Evolutionary conservation across 169 alveolate genomes (phyloP).

Genomic region (Plasmodium ovale): DNA sequence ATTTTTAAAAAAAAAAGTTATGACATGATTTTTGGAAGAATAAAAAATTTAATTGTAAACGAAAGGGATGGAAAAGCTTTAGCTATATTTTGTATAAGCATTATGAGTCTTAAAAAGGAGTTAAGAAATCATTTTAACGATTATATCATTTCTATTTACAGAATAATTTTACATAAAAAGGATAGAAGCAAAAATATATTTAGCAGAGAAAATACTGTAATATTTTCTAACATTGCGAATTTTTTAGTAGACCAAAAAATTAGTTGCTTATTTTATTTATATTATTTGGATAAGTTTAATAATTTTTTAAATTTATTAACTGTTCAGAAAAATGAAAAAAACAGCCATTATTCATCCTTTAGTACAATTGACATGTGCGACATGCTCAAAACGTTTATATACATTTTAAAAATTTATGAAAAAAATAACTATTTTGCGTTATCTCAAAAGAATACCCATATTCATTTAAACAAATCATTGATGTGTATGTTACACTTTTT

Average conservation of each 20-base stretch:
- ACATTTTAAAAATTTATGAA: slow-evolving; percentile 21
- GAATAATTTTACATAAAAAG: slow-evolving; percentile 43
- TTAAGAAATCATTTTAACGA: slow-evolving; percentile 7
- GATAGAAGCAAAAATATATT: not conserved
- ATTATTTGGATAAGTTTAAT: slow-evolving; percentile 37
- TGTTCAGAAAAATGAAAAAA: slow-evolving; percentile 31
- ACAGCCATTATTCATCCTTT: not conserved
- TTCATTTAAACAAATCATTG: slow-evolving; percentile 2
- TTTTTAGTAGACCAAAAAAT: slow-evolving; percentile 45
- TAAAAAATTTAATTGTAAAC: slow-evolving; percentile 30
- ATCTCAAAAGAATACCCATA: not conserved
- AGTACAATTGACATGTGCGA: slow-evolving; percentile 50
- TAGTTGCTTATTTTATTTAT: slow-evolving; percentile 59
- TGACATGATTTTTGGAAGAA: slow-evolving; percentile 18
- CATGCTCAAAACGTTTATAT: slow-evolving; percentile 28
- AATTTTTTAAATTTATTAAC: slow-evolving; percentile 15
- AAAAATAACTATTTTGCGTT: slow-evolving; percentile 1
- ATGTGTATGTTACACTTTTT: slow-evolving; percentile 22
- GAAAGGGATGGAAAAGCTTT: slow-evolving; percentile 23
- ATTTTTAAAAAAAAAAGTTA: not conserved
- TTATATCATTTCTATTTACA: slow-evolving; percentile 25
- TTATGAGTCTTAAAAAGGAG: slow-evolving; percentile 15
- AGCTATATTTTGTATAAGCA: slow-evolving; percentile 58
- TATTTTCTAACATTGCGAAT: slow-evolving; percentile 37
- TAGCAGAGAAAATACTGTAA: slow-evolving; percentile 52